Evolutionary conservation across 164 flowering plant genomes (phyloP).

Genomic region (Magnolia changhungtana): DNA sequence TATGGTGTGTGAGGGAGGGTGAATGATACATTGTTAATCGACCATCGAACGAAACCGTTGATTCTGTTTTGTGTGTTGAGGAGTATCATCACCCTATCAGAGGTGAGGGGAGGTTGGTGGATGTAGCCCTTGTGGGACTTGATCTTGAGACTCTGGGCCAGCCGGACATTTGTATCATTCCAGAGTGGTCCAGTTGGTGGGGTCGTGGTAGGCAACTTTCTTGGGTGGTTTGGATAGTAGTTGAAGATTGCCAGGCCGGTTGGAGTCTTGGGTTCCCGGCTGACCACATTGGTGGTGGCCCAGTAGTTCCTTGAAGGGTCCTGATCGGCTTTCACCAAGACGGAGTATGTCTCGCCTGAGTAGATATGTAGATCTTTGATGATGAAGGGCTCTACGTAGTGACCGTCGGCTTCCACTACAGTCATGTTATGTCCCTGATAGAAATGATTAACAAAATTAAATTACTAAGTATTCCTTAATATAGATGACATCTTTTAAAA

Average conservation of each 20-base stretch:
- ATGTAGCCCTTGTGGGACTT: conserved; percentile 24
- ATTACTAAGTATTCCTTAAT: too few species aligned
- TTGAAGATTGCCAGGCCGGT: conserved; percentile 57
- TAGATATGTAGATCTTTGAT: conserved; percentile 62
- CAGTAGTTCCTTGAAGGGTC: conserved; percentile 71
- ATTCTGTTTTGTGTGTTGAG: conserved; percentile 74
- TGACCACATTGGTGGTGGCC: conserved; percentile 45
- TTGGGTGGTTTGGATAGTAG: conserved; percentile 76
- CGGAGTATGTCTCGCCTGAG: conserved; percentile 87
- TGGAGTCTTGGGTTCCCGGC: conserved; percentile 45
- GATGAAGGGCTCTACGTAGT: conserved; percentile 70
- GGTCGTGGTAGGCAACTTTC: conserved; percentile 36
- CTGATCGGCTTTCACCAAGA: conserved; percentile 62
- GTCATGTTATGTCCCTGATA: conserved; percentile 84
- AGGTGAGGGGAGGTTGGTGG: conserved; percentile 40
- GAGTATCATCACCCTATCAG: conserved; percentile 52
- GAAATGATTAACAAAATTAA: too few species aligned
- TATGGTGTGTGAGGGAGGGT: conserved; percentile 71
- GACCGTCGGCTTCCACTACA: conserved; percentile 88
- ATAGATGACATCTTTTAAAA: too few species aligned
- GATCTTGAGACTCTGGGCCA: conserved; percentile 33
- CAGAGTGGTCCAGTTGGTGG: conserved; percentile 59
- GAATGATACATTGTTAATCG: conserved; percentile 73
- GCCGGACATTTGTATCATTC: conserved; percentile 36
- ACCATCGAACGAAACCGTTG: conserved; percentile 49